phyloP scores from a whole-genome alignment of 192 early-diverging fungal species.

The Mortierella antarctica region DNA sequence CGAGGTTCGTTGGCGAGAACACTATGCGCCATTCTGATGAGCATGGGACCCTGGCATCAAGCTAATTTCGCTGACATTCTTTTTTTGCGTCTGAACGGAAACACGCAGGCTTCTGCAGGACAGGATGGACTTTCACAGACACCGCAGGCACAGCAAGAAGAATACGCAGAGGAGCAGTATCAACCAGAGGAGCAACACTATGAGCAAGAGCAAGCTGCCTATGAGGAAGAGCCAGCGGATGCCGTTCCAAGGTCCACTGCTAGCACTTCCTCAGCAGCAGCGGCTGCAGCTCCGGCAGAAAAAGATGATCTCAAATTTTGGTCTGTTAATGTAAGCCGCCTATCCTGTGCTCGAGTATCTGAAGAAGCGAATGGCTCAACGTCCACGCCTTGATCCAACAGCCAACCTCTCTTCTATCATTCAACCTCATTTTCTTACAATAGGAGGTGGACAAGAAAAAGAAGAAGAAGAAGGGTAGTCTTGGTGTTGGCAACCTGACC shows the following conservation, averaged over 20 bases:
- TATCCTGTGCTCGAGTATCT: not conserved
- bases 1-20: conserved; percentile 48
- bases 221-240: conserved; percentile 31
- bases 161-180: conserved; percentile 21
- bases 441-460: conserved; percentile 82
- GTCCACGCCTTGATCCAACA: too few relatives aligned
- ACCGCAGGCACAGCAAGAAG: conserved; percentile 16
- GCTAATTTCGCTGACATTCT: not conserved
- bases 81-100: not conserved
- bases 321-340: conserved; percentile 56
- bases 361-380: not conserved
- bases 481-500: conserved; percentile 71
- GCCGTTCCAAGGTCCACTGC: conserved; percentile 26
- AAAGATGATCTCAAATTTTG: conserved; percentile 61
- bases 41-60: not conserved
- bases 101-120: conserved; percentile 33
- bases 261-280: conserved; percentile 13
- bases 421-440: not conserved
- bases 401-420: not conserved
- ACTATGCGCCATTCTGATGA: not conserved
- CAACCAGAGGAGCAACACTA: conserved; percentile 32
- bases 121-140: conserved; percentile 43
- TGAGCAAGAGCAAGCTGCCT: conserved; percentile 14
- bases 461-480: conserved; percentile 72
- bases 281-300: conserved; percentile 20